Evolutionary conservation across 768 basidiomycete genomes (phyloP).

Genomic region (Chalciporus chontae): DNA sequence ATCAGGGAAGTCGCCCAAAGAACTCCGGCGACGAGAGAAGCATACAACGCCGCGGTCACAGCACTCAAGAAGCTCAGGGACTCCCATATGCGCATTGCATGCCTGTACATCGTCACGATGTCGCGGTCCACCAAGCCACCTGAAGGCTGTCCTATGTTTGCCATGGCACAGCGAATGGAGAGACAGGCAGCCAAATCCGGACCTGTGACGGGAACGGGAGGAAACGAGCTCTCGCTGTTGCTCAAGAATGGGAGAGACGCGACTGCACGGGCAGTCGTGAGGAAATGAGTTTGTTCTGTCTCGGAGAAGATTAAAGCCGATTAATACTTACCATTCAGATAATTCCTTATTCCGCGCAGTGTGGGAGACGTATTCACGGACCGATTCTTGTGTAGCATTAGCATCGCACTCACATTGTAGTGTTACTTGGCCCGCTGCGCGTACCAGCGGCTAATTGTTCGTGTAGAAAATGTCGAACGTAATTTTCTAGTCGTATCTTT

Average conservation of each 20-base stretch:
- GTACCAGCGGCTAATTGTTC: conserved; percentile 10
- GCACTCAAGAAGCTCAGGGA: conserved; percentile 84
- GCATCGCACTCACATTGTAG: conserved; percentile 16
- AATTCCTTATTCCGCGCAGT: conserved; percentile 5
- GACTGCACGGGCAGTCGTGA: conserved; percentile 62
- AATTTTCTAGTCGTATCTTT: not conserved
- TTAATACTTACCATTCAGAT: conserved; percentile 8
- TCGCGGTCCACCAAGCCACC: conserved; percentile 55
- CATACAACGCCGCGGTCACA: conserved; percentile 76
- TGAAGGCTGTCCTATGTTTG: conserved; percentile 49
- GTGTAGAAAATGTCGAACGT: conserved; percentile 17
- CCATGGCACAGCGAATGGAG: conserved; percentile 50
- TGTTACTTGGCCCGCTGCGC: conserved; percentile 4
- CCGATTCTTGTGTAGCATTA: conserved; percentile 28
- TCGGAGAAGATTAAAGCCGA: not conserved
- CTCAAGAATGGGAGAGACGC: conserved; percentile 91
- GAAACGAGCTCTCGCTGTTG: conserved; percentile 75
- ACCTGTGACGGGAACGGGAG: conserved; percentile 82
- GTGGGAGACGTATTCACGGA: conserved; percentile 25
- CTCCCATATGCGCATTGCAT: conserved; percentile 85
- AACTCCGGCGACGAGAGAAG: conserved; percentile 57
- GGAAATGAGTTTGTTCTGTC: conserved; percentile 14
- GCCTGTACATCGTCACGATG: conserved; percentile 84
- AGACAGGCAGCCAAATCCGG: conserved; percentile 41
- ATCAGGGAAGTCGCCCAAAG: conserved; percentile 58